Base-by-base conservation (phyloP, 768 basidiomycete genomes). In the Suillus cothurnatus region DNA sequence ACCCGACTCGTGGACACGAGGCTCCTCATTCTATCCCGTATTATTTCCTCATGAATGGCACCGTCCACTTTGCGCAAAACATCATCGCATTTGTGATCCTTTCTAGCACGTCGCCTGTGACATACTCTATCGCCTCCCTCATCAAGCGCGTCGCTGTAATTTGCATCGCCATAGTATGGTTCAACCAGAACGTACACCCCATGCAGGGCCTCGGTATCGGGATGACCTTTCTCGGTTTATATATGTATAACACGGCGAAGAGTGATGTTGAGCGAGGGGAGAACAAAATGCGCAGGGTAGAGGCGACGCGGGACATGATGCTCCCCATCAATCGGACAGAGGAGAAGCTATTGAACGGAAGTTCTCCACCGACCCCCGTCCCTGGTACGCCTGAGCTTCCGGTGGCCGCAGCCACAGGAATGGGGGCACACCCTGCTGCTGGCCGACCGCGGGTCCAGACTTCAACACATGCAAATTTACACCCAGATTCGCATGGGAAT, bases 71-170 rank as follows among this genome's bases (percentile, higher is more conserved):
- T 72, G 90, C 89, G 1, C 97, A 99, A 78, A 99, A 95, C 82
- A 91, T 99, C 73, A 93, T 99, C 71, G 97, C 97, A 36, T 99
- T 99, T 80, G 85, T 96, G 74, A 94, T 99, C 72, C 88, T 99
- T 57, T 89, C 97, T 2, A 94, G 93, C 34, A 97, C 95, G 3
- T 98, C 97, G 14, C 97, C 97, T 23, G 97, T 99, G 70, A 99
- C 97, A 0, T 99, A 99, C 79, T 97, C 94, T 61, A 99, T 99
- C 76, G 97, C 97, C 3, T 97, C 95, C 4, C 88, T 99, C 72
- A 88, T 98, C 81, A 99, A 99, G 78, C 94, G 97, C 31, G 95
- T 99, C 63, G 95, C 90, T 55, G 97, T 99, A 72, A 99, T 99
- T 73, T 96, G 95, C 80, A 92, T 98, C 71, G 97, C 97, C 23